Conservation (phyloP, 306 rosid species). For the Luffa acutangula region DNA sequence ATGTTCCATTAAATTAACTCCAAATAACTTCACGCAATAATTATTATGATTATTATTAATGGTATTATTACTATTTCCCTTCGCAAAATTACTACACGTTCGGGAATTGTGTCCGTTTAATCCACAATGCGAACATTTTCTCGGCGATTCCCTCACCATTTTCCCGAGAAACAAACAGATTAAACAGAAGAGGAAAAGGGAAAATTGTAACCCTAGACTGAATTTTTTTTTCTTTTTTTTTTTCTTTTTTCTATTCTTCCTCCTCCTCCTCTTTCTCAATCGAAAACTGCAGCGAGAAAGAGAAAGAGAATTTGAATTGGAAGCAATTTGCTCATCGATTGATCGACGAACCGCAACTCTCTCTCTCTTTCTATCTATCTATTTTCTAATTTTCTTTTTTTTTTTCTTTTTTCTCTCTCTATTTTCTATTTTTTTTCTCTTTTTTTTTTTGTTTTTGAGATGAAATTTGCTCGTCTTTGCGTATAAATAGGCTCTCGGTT, state of each 20-base stretch:
- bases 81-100: slow-evolving; percentile 16
- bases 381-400: background rate
- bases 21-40: slow-evolving; percentile 35
- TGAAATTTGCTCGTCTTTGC: background rate
- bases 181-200: too few species aligned
- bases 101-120: slow-evolving; percentile 28
- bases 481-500: slow-evolving; percentile 3
- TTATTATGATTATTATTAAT: background rate
- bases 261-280: background rate
- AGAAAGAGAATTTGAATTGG: slow-evolving; percentile 3
- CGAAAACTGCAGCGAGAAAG: background rate
- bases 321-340: slow-evolving; percentile 1
- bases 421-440: background rate
- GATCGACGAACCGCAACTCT: background rate
- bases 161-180: background rate
- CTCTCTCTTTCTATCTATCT: background rate
- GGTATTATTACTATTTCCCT: background rate
- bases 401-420: background rate
- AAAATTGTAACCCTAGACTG: background rate
- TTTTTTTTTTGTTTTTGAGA: background rate
- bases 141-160: slow-evolving; percentile 25
- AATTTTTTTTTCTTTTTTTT: background rate
- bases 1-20: slow-evolving; percentile 33
- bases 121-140: slow-evolving; percentile 38
- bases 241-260: background rate